Base-by-base conservation (phyloP, 768 basidiomycete genomes). In the Kwoniella sp. region DNA sequence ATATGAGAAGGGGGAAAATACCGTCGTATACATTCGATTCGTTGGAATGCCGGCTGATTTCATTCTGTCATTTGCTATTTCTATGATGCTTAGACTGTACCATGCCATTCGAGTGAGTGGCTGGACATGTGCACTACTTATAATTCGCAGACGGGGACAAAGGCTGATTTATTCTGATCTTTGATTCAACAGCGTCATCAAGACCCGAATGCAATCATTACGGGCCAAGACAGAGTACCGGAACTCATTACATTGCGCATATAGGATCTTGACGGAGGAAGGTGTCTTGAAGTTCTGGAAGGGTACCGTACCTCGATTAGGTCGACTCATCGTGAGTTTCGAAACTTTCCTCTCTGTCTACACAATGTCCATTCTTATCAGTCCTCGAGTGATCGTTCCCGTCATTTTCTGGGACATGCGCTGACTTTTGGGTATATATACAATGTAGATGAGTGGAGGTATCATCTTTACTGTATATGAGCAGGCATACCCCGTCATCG, bases 131-230 rank as follows among this genome's bases (percentile, higher is more conserved):
- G 37, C 19, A 40, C 37, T 9, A 49, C 9, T 9, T 8, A 24
- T 9, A 21, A 17, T 9, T 49, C 48, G 48, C 48, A 8, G 13
- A 49, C 9, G n/a, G n/a, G n/a, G n/a, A n/a, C n/a, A n/a, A n/a
- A n/a, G n/a, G n/a, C n/a, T n/a, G n/a, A n/a, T n/a, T n/a, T n/a
- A n/a, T n/a, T n/a, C n/a, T n/a, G n/a, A n/a, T n/a, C n/a, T n/a
- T n/a, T n/a, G n/a, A n/a, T n/a, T n/a, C n/a, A n/a, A 26, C 68
- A 95, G 92, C 75, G 93, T 97, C 29, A 86, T 98, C 81, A 99
- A 98, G 82, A 98, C 96, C 12, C 87, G 95, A 25, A 99, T 98
- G 96, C 96, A 99, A 80, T 88, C 91, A 5, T 84, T 99, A 10
- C 85, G 86, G 60, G 96, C 95, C 0, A 83, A 86, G 10, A 81